phyloP scores from a whole-genome alignment of 1,284 basidiomycete genomes.

The Grifola frondosa region DNA sequence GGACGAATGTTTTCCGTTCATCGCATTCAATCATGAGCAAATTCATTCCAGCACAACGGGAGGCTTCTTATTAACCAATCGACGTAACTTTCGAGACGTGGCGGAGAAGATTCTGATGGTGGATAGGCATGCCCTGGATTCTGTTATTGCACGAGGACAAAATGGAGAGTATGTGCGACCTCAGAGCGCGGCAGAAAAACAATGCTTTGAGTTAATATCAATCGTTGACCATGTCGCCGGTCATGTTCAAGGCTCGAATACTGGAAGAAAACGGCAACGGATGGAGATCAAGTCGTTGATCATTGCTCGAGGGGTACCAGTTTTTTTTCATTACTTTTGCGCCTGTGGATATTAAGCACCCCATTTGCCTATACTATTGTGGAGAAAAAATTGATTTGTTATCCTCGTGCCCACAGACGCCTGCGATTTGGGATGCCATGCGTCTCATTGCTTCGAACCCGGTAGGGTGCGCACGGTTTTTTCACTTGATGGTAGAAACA shows the following conservation, averaged over 20 bases:
- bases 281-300: slow-evolving; percentile 2
- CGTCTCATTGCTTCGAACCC: slow-evolving; percentile 8
- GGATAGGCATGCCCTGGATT: background rate
- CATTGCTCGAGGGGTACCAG: background rate
- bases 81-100: background rate
- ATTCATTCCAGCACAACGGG: background rate
- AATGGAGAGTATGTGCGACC: background rate
- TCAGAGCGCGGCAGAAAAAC: background rate
- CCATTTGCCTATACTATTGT: slow-evolving; percentile 12
- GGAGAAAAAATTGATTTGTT: slow-evolving; percentile 10
- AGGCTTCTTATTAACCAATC: background rate
- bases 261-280: background rate
- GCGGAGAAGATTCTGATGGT: background rate
- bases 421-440: background rate
- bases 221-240: background rate
- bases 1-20: background rate
- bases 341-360: slow-evolving; percentile 2
- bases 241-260: background rate
- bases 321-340: slow-evolving; percentile 3
- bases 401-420: background rate
- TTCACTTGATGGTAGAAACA: slow-evolving; percentile 6
- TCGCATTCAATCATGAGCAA: slow-evolving; percentile 1
- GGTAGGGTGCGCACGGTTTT: slow-evolving; percentile 13
- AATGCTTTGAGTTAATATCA: background rate
- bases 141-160: background rate